Conservation (phyloP, 2,329 filamentous ascomycete genomes). For the Rutstroemia sp. region DNA sequence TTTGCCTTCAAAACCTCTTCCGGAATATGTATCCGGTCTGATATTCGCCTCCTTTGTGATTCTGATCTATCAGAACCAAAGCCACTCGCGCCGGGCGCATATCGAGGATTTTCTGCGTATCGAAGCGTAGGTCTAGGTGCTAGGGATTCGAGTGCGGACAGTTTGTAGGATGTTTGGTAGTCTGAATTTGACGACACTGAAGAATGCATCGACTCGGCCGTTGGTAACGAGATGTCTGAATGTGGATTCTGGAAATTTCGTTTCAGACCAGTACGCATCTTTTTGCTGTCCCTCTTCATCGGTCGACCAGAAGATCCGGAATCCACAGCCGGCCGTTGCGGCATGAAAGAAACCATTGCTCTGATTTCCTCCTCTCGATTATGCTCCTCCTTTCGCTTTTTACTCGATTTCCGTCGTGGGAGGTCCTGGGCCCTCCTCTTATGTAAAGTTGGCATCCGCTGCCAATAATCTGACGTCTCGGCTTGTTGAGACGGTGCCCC, state of each 20-base stretch:
- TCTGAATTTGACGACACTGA: slow-evolving; percentile 70
- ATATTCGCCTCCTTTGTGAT: slow-evolving; percentile 45
- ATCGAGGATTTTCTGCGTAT: slow-evolving; percentile 59
- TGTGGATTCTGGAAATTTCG: slow-evolving; percentile 50
- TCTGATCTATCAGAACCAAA: slow-evolving; percentile 34
- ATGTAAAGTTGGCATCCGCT: slow-evolving; percentile 47
- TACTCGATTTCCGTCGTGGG: slow-evolving; percentile 65
- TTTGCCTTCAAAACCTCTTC: slow-evolving; percentile 54
- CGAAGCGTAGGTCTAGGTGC: slow-evolving; percentile 79
- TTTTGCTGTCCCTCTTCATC: slow-evolving; percentile 57
- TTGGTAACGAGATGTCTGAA: slow-evolving; percentile 63
- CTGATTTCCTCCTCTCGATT: slow-evolving; percentile 82
- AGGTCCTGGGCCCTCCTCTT: slow-evolving; percentile 56
- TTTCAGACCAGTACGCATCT: slow-evolving; percentile 48
- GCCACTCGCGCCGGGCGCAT: slow-evolving; percentile 38
- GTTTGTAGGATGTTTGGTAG: slow-evolving; percentile 61
- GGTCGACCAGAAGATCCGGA: slow-evolving; percentile 52
- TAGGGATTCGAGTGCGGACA: slow-evolving; percentile 74
- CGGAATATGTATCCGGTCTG: slow-evolving; percentile 45
- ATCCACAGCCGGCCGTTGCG: slow-evolving; percentile 54
- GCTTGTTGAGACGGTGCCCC: slow-evolving; percentile 21
- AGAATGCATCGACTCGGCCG: slow-evolving; percentile 68
- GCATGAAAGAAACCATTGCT: slow-evolving; percentile 67
- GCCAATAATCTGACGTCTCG: slow-evolving; percentile 29
- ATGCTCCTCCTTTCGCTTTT: slow-evolving; percentile 66